These are phyloP conservation scores for Lavandula angustifolia DNA, from an alignment of 257 asterid species.

Conservation along the genomic window DNA sequence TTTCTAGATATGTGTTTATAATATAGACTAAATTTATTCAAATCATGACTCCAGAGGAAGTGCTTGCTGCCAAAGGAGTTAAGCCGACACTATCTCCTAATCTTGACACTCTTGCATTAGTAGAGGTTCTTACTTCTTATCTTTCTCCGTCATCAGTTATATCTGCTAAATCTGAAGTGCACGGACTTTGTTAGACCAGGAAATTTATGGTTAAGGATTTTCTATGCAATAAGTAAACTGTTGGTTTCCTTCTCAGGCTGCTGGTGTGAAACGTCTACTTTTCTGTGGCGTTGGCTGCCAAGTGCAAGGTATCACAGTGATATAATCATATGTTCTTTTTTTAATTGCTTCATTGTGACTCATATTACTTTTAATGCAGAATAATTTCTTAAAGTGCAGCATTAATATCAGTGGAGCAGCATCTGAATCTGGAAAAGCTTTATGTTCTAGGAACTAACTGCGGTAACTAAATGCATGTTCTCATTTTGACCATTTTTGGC, in stretches of 20 bases:
- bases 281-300: slow-evolving; percentile 99
- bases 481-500: slow-evolving; percentile 2
- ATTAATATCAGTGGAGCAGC: slow-evolving; percentile 81
- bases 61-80: slow-evolving; percentile 95
- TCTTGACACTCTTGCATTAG: slow-evolving; percentile 85
- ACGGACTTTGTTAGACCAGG: slow-evolving; percentile 7
- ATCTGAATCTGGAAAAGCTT: slow-evolving; percentile 93
- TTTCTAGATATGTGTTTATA: slow-evolving; percentile 3
- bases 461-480: slow-evolving; percentile 50
- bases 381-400: slow-evolving; percentile 88
- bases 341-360: slow-evolving; percentile 42
- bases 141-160: slow-evolving; percentile 20
- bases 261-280: slow-evolving; percentile 95
- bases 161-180: slow-evolving; percentile 15
- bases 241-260: slow-evolving; percentile 63
- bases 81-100: slow-evolving; percentile 97
- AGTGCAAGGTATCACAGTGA: slow-evolving; percentile 77
- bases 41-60: slow-evolving; percentile 95
- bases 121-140: slow-evolving; percentile 68
- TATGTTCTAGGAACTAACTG: slow-evolving; percentile 97
- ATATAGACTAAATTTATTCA: slow-evolving; percentile 23
- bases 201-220: slow-evolving; percentile 17
- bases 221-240: slow-evolving; percentile 13
- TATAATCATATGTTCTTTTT: slow-evolving; percentile 25
- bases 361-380: slow-evolving; percentile 60